These are phyloP conservation scores for Cocos nucifera DNA, from an alignment of 176 grass and related monocot genomes.

Conservation along the genomic window DNA sequence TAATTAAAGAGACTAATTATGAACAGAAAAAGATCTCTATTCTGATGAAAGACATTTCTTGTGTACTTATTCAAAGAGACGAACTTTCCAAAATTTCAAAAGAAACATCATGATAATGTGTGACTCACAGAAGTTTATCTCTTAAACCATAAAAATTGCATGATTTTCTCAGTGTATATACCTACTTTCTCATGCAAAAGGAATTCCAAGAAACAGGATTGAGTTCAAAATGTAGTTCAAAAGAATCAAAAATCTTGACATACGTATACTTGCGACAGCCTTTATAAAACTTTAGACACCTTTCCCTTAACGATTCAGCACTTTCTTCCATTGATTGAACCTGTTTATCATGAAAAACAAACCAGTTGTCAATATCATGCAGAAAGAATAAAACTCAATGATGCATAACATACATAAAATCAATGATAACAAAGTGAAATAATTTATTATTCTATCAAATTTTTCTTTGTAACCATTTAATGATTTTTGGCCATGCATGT, in stretches of 20 bases:
- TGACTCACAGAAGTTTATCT: too few relatives aligned
- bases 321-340: conserved; percentile 90
- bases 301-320: conserved; percentile 78
- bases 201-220: not conserved
- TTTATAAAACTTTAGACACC: conserved; percentile 97
- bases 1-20: too few relatives aligned
- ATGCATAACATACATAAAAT: conserved; percentile 14
- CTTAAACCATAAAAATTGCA: too few relatives aligned
- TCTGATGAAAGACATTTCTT: too few relatives aligned
- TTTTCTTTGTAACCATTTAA: not conserved
- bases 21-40: too few relatives aligned
- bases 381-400: not conserved
- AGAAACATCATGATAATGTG: too few relatives aligned
- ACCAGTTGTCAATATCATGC: conserved; percentile 3
- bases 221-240: not conserved
- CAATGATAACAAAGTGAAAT: conserved; percentile 6
- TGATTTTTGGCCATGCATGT: too few relatives aligned
- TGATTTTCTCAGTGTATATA: too few relatives aligned
- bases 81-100: too few relatives aligned
- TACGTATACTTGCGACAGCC: conserved; percentile 97
- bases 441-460: not conserved
- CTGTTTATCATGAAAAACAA: conserved; percentile 41
- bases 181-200: not conserved
- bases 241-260: conserved; percentile 25
- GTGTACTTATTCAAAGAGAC: too few relatives aligned